Conservation (phyloP, 495 filamentous ascomycete species). For the Pyrenula massariospora region DNA sequence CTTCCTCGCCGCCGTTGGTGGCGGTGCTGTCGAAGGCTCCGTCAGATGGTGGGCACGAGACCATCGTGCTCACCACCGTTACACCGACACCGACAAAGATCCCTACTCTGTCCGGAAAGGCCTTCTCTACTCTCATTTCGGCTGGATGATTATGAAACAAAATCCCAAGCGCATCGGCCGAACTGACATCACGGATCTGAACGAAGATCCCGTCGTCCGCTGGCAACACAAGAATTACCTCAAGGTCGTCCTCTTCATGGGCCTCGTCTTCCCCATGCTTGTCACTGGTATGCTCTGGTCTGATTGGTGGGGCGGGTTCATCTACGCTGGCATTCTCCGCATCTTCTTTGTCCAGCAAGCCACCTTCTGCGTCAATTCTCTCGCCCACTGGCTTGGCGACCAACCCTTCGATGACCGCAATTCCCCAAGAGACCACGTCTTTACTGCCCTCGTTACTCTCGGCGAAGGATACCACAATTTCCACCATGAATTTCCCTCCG, state of each 20-base stretch:
- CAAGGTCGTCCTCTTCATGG: constrained; percentile 80
- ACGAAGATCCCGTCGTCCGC: constrained; percentile 85
- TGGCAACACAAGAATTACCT: constrained; percentile 95
- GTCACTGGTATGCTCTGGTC: constrained; percentile 81
- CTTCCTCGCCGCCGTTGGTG: constrained; percentile 84
- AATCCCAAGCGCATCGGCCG: constrained; percentile 89
- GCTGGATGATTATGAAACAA: constrained; percentile 91
- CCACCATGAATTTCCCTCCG: constrained; percentile 98
- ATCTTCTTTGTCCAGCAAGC: constrained; percentile 99
- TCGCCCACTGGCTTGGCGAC: constrained; percentile 98
- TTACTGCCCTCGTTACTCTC: constrained; percentile 90
- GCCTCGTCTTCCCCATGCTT: constrained; percentile 68
- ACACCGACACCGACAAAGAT: constrained; percentile 98
- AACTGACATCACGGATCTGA: constrained; percentile 92
- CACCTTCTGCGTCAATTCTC: constrained; percentile 98
- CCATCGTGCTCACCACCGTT: constrained; percentile 96
- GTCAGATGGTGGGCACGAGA: constrained; percentile 96
- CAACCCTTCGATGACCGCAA: constrained; percentile 99
- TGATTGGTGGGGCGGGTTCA: constrained; percentile 82
- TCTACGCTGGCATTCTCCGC: constrained; percentile 90
- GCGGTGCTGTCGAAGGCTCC: constrained; percentile 91
- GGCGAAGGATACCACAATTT: constrained; percentile 99
- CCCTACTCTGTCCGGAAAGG: constrained; percentile 99
- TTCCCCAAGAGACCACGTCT: constrained; percentile 90
- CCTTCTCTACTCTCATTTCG: constrained; percentile 89